phyloP scores from a whole-genome alignment of 176 grass and related monocot species.

The Carex parvula region DNA sequence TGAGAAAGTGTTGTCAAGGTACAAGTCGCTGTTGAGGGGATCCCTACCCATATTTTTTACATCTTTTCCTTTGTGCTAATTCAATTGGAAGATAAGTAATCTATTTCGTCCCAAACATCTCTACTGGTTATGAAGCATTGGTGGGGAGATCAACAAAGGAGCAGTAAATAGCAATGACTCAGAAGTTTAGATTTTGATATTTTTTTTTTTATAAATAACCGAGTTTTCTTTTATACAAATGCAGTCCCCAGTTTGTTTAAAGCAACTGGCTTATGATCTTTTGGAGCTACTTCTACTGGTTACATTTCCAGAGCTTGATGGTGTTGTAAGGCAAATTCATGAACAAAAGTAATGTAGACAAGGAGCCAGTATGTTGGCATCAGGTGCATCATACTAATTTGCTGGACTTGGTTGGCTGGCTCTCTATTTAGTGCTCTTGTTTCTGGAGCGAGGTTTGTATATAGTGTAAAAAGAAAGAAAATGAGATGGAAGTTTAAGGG shows the following conservation, averaged over 20 bases:
- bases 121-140: neutral
- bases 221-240: slow-evolving; percentile 18
- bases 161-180: neutral
- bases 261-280: slow-evolving; percentile 81
- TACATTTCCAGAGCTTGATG: slow-evolving; percentile 80
- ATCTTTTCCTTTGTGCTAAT: slow-evolving; percentile 4
- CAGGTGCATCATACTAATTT: neutral
- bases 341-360: slow-evolving; percentile 42
- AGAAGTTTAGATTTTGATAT: slow-evolving; percentile 4
- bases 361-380: neutral
- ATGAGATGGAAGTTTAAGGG: neutral
- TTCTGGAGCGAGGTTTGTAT: slow-evolving; percentile 4
- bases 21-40: no score
- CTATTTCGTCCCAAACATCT: neutral
- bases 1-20: no score
- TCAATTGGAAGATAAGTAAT: neutral
- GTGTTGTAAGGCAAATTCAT: slow-evolving; percentile 55
- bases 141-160: neutral
- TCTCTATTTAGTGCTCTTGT: neutral
- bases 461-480: slow-evolving; percentile 22
- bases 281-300: slow-evolving; percentile 73
- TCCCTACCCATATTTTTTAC: neutral
- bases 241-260: slow-evolving; percentile 92
- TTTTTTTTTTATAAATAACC: neutral
- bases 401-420: neutral